Conservation (phyloP, 305 asterid genomes). For the Caryopteris hybrid region DNA sequence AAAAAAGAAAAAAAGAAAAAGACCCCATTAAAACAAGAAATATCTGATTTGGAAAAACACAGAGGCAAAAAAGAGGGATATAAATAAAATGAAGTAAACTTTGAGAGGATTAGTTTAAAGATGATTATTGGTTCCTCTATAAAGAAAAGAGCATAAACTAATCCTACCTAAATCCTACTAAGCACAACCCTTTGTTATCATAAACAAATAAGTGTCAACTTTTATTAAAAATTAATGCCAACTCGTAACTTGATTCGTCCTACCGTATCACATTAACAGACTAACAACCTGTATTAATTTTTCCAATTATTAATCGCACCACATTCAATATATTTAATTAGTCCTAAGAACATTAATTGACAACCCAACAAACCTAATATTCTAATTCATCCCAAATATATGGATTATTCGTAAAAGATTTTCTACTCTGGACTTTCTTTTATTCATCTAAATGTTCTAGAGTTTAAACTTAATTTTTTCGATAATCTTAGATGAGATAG, state of each 20-base stretch:
- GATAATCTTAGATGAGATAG: too few relatives aligned
- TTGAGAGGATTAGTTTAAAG: too few relatives aligned
- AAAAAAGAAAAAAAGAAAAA: too few relatives aligned
- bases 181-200: not conserved
- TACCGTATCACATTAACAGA: slow-evolving; percentile 13
- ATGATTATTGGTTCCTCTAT: not conserved
- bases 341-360: slow-evolving; percentile 15
- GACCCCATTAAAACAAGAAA: too few relatives aligned
- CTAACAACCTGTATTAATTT: slow-evolving; percentile 3
- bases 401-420: too few relatives aligned
- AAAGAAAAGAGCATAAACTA: not conserved
- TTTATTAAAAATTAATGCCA: slow-evolving; percentile 22
- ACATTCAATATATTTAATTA: slow-evolving; percentile 7
- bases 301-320: slow-evolving; percentile 20
- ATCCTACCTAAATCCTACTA: slow-evolving; percentile 22
- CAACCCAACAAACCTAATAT: slow-evolving; percentile 13
- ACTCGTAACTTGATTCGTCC: slow-evolving; percentile 19
- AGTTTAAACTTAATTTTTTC: too few relatives aligned
- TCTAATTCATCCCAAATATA: not conserved
- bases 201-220: slow-evolving; percentile 22
- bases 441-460: too few relatives aligned
- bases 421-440: too few relatives aligned
- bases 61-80: too few relatives aligned
- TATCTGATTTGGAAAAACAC: too few relatives aligned
- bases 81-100: too few relatives aligned